A percentile compares a stretch with the other conserved stretches of the same genome.
These are phyloP conservation scores for Gossypium stocksii DNA, from an alignment of 345 rosid genomes.

Conservation along the genomic window DNA sequence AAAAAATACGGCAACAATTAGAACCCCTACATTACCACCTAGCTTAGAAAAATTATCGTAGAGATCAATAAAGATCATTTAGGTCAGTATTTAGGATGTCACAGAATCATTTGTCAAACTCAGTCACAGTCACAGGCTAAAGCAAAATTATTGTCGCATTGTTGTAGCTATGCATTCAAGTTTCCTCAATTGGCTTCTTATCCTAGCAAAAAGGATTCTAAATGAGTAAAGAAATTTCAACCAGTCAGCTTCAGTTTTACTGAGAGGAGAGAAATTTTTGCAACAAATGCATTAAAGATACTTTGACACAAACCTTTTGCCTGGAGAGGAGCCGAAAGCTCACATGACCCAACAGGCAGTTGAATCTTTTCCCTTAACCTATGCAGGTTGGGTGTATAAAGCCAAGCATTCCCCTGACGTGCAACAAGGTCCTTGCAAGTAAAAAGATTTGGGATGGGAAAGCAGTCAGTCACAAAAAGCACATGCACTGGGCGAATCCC, in stretches of 20 bases:
- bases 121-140: neutral
- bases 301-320: constrained; percentile 60
- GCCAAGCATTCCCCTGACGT: constrained; percentile 62
- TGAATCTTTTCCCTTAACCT: constrained; percentile 54
- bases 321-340: constrained; percentile 73
- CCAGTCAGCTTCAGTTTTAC: neutral
- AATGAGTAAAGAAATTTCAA: neutral
- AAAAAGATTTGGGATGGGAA: constrained; percentile 75
- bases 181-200: neutral
- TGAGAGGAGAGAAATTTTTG: neutral
- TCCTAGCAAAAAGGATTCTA: neutral
- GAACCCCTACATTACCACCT: neutral
- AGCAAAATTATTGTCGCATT: neutral
- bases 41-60: neutral
- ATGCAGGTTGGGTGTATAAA: constrained; percentile 62
- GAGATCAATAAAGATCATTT: neutral
- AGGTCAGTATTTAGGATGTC: neutral
- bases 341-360: constrained; percentile 88
- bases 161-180: neutral
- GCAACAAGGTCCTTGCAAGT: constrained; percentile 67
- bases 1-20: neutral
- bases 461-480: constrained; percentile 64
- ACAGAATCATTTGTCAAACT: neutral
- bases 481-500: constrained; percentile 65
- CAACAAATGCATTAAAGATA: neutral